Percentiles rank a stretch among this genome's conserved stretches.
phyloP scores from a whole-genome alignment of 257 asterid species.

The Perilla frutescens region DNA sequence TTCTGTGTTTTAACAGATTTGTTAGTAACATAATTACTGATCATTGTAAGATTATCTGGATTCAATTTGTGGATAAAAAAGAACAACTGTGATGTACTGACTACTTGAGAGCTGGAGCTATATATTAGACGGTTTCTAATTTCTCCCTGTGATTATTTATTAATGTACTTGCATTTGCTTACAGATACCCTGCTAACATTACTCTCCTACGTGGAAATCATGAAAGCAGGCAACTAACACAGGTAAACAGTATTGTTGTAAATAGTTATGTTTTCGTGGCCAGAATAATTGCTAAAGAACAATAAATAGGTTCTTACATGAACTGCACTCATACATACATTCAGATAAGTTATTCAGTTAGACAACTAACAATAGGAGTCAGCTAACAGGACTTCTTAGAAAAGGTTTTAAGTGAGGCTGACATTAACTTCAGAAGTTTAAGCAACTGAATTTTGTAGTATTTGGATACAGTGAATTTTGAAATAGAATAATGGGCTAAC shows the following conservation, averaged over 20 bases:
- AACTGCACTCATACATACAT: conserved; percentile 4
- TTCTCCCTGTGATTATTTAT: conserved; percentile 28
- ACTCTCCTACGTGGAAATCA: conserved; percentile 98
- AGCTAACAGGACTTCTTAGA: neutral
- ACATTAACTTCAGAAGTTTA: neutral
- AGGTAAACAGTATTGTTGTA: conserved; percentile 51
- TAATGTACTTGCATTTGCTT: conserved; percentile 33
- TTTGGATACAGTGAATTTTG: too few species aligned
- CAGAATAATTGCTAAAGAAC: neutral
- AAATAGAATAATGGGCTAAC: too few species aligned
- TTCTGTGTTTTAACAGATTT: neutral
- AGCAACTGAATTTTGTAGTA: neutral
- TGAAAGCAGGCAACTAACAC: conserved; percentile 96
- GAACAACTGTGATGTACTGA: neutral
- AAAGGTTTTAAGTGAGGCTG: conserved; percentile 4
- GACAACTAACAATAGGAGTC: conserved; percentile 13
- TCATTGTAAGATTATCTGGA: neutral
- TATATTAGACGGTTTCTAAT: conserved; percentile 25
- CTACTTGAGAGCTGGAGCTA: conserved; percentile 17
- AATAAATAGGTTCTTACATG: conserved; percentile 11
- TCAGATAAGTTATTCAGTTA: conserved; percentile 8
- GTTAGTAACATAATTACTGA: neutral
- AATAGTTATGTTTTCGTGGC: neutral
- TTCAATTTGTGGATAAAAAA: conserved; percentile 11
- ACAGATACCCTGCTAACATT: conserved; percentile 92